Evolutionary conservation across 176 grass and related monocot genomes (phyloP).

Genomic region (Phoenix dactylifera): DNA sequence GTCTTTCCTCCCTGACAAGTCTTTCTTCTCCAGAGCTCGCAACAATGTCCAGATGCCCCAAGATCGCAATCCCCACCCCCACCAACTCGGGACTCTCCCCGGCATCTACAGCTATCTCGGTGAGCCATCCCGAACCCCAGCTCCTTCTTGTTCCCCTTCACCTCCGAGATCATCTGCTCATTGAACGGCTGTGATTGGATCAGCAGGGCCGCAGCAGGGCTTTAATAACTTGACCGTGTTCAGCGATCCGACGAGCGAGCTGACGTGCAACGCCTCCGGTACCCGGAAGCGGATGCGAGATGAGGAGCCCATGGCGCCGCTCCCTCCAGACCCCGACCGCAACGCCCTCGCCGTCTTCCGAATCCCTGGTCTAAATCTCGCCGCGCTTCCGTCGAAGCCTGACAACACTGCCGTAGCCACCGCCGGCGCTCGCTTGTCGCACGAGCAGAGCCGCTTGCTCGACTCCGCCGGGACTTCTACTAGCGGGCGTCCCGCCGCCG

Average conservation of each 20-base stretch:
- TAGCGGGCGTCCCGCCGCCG: conserved; percentile 26
- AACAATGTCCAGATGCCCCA: too few species aligned
- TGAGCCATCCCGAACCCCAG: too few species aligned
- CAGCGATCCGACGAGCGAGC: conserved; percentile 40
- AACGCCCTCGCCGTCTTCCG: background rate
- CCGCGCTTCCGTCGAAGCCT: background rate
- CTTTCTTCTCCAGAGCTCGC: too few species aligned
- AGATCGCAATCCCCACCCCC: too few species aligned
- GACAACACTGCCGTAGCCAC: background rate
- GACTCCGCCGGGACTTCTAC: conserved; percentile 34
- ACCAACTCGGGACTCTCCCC: too few species aligned
- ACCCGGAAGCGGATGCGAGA: conserved; percentile 38
- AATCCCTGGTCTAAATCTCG: background rate
- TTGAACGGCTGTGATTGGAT: background rate
- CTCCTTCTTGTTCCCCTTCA: too few species aligned
- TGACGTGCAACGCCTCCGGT: conserved; percentile 31
- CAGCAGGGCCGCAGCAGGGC: background rate
- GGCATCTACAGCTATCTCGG: too few species aligned
- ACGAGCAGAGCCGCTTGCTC: background rate
- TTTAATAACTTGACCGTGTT: background rate
- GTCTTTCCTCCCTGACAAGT: too few species aligned
- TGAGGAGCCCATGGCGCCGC: background rate
- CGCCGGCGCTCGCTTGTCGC: background rate
- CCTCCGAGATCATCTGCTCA: too few species aligned
- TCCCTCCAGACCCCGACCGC: background rate